Conservation (phyloP, 768 basidiomycete genomes). For the Neoboletus subvelutipes region DNA sequence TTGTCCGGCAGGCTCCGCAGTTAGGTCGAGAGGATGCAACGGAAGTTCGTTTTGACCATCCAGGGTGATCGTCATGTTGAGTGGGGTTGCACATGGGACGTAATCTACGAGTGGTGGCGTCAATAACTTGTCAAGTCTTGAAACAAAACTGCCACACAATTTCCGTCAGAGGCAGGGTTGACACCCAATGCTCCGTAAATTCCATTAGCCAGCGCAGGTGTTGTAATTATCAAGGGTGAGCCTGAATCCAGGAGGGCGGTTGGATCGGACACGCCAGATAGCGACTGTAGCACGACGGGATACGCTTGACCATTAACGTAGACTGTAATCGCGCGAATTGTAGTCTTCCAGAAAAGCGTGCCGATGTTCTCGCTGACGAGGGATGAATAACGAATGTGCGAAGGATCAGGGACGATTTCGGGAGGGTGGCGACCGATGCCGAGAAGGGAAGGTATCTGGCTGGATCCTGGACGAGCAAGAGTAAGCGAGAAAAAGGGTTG, state of each 20-base stretch:
- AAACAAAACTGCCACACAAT: slow-evolving; percentile 47
- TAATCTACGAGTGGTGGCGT: slow-evolving; percentile 50
- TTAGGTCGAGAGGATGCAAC: slow-evolving; percentile 75
- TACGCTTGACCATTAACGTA: slow-evolving; percentile 48
- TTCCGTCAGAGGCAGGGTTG: slow-evolving; percentile 54
- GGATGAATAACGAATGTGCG: slow-evolving; percentile 47
- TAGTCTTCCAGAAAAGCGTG: slow-evolving; percentile 61
- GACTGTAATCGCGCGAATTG: slow-evolving; percentile 57
- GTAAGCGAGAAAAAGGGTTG: slow-evolving; percentile 66
- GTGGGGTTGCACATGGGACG: slow-evolving; percentile 65
- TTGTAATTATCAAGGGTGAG: slow-evolving; percentile 63
- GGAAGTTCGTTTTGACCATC: slow-evolving; percentile 56
- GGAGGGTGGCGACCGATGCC: slow-evolving; percentile 70
- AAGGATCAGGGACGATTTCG: slow-evolving; percentile 51
- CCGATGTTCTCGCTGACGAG: slow-evolving; percentile 44
- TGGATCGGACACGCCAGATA: slow-evolving; percentile 45
- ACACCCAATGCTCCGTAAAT: slow-evolving; percentile 77
- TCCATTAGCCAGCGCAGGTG: slow-evolving; percentile 60
- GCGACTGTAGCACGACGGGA: slow-evolving; percentile 43
- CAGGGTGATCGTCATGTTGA: slow-evolving; percentile 71
- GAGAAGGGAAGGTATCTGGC: slow-evolving; percentile 53
- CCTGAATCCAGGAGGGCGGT: slow-evolving; percentile 76
- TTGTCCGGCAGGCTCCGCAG: slow-evolving; percentile 44
- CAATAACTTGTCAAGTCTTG: background rate
- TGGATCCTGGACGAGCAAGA: slow-evolving; percentile 66